Percentiles rank a stretch among this genome's conserved stretches.
These are phyloP conservation scores for Populus hybrid DNA, from an alignment of 441 rosid species.

Conservation along the genomic window DNA sequence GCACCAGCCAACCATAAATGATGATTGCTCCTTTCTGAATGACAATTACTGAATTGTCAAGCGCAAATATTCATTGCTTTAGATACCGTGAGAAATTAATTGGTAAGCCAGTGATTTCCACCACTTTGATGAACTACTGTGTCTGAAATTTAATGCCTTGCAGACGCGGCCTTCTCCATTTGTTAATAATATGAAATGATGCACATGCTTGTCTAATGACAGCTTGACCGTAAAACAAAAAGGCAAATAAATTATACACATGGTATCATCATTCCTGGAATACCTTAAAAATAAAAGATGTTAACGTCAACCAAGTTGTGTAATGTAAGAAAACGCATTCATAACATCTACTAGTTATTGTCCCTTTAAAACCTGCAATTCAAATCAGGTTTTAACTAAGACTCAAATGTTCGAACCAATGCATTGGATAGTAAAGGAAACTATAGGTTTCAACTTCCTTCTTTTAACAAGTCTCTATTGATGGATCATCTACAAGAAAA, in stretches of 20 bases:
- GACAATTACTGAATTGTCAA: not conserved
- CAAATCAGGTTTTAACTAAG: not conserved
- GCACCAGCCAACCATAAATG: not conserved
- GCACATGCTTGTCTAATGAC: not conserved
- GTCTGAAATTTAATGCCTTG: too few species aligned
- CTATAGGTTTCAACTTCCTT: not conserved
- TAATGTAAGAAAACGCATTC: not conserved
- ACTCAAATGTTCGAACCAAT: not conserved
- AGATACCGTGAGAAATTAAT: slow-evolving; percentile 38
- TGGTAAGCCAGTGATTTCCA: slow-evolving; percentile 49
- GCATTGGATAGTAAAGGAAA: not conserved
- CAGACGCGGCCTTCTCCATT: too few species aligned
- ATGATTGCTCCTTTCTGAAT: not conserved
- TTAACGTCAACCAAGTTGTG: not conserved
- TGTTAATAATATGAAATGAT: not conserved
- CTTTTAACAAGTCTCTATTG: not conserved
- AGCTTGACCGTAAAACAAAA: not conserved
- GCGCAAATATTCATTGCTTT: not conserved
- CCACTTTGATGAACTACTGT: slow-evolving; percentile 32
- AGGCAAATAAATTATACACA: not conserved
- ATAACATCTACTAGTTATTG: not conserved
- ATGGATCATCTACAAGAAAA: slow-evolving; percentile 30
- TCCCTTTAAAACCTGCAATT: not conserved
- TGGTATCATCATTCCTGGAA: not conserved
- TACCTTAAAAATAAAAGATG: not conserved